A percentile compares a stretch with the other conserved stretches of the same genome.
Conservation (phyloP, 1,284 basidiomycete genomes). For the Pseudozyma flocculosa region DNA sequence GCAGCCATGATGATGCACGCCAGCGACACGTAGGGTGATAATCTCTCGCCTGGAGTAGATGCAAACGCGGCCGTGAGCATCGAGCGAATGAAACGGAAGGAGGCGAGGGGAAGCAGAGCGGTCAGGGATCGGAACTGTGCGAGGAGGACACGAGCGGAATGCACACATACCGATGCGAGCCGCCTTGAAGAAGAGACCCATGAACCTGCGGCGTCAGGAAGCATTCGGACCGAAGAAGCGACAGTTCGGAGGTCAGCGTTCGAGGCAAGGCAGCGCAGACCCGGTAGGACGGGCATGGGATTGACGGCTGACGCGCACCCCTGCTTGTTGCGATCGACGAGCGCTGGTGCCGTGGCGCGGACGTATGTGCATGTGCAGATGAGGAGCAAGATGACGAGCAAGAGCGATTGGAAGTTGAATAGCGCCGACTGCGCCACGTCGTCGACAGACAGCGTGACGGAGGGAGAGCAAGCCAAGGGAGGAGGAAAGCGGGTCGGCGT, state of each 20-base stretch:
- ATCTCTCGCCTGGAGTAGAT: slow-evolving; percentile 43
- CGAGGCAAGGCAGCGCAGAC: too few species aligned
- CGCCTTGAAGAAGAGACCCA: slow-evolving; percentile 54
- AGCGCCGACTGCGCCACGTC: slow-evolving; percentile 92
- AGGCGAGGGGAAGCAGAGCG: too few species aligned
- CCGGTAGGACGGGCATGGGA: too few species aligned
- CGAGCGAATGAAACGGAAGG: neutral
- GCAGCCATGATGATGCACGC: slow-evolving; percentile 56
- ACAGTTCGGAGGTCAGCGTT: neutral
- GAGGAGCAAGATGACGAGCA: slow-evolving; percentile 86
- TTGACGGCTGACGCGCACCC: too few species aligned
- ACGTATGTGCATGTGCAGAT: slow-evolving; percentile 98
- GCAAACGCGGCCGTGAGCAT: neutral
- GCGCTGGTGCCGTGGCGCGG: slow-evolving; percentile 79
- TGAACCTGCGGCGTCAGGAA: slow-evolving; percentile 19
- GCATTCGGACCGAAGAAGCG: neutral
- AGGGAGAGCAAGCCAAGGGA: too few species aligned
- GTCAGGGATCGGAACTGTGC: too few species aligned
- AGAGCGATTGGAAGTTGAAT: slow-evolving; percentile 94
- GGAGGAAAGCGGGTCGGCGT: too few species aligned
- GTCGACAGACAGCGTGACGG: too few species aligned
- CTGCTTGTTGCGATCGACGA: slow-evolving; percentile 90
- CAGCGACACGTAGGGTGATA: slow-evolving; percentile 55
- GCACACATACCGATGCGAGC: slow-evolving; percentile 51
- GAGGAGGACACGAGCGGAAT: neutral